These are phyloP conservation scores for Nematodospora valgi DNA, from an alignment of 805 yeast species.

Conservation along the genomic window DNA sequence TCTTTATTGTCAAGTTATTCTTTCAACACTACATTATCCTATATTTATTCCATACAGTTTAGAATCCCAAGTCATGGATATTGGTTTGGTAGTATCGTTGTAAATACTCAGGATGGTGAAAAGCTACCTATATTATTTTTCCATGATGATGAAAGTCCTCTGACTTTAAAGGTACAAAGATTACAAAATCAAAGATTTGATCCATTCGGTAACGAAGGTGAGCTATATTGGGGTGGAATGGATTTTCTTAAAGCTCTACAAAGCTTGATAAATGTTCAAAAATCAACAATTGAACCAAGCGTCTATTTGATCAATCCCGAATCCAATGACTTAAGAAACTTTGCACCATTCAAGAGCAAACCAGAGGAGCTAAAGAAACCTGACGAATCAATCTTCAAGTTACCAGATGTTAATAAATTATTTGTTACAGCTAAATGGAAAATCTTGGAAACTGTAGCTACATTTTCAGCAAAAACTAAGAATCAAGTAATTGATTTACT, in stretches of 20 bases:
- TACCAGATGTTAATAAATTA: conserved; percentile 44
- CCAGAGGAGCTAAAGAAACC: conserved; percentile 16
- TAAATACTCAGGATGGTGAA: conserved; percentile 66
- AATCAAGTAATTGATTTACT: conserved; percentile 62
- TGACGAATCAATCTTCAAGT: conserved; percentile 17
- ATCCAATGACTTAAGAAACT: conserved; percentile 57
- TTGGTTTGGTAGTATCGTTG: conserved; percentile 87
- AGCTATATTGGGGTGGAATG: conserved; percentile 88
- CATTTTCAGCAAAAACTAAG: conserved; percentile 51
- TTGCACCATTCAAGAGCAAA: conserved; percentile 35
- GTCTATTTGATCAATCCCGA: conserved; percentile 79
- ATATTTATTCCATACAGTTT: conserved; percentile 74
- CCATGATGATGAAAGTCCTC: conserved; percentile 84
- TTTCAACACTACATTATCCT: conserved; percentile 58
- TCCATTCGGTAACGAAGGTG: conserved; percentile 58
- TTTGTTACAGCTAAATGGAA: conserved; percentile 80
- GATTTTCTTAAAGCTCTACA: conserved; percentile 61
- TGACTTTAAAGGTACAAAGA: conserved; percentile 62
- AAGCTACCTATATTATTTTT: conserved; percentile 83
- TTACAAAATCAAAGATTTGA: conserved; percentile 63
- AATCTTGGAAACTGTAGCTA: conserved; percentile 78
- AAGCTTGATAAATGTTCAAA: conserved; percentile 57
- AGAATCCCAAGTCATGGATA: conserved; percentile 81
- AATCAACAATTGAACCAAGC: conserved; percentile 67
- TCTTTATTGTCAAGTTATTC: conserved; percentile 60